Conservation (phyloP, 176 grass and related monocot genomes). For the Typha latifolia region DNA sequence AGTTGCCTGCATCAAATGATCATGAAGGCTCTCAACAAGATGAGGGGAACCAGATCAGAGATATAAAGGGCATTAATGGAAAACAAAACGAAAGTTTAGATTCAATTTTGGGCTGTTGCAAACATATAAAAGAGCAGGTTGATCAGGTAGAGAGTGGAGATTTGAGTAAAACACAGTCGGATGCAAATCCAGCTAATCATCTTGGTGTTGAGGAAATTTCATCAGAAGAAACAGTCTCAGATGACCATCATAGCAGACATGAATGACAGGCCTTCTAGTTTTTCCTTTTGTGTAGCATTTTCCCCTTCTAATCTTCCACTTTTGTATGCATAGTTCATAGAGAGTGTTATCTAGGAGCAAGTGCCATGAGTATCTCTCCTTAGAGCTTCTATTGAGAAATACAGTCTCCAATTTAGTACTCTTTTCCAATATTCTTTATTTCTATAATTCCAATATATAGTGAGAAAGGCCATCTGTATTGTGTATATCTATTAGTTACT, state of each 20-base stretch:
- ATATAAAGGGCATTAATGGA: background rate
- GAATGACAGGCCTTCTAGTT: slow-evolving; percentile 4
- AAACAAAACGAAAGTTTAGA: background rate
- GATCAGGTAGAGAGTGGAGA: slow-evolving; percentile 16
- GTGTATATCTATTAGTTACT: background rate
- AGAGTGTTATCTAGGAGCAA: slow-evolving; percentile 31
- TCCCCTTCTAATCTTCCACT: slow-evolving; percentile 26
- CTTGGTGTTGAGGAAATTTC: slow-evolving; percentile 11
- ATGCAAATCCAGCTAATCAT: slow-evolving; percentile 7
- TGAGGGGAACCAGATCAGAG: background rate
- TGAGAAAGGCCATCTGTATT: background rate
- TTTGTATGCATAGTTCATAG: slow-evolving; percentile 34
- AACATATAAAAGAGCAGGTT: slow-evolving; percentile 16
- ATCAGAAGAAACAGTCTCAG: slow-evolving; percentile 27
- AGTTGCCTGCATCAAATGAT: slow-evolving; percentile 1
- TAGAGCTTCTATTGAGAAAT: slow-evolving; percentile 44
- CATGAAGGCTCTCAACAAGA: slow-evolving; percentile 19
- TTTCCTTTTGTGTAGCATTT: slow-evolving; percentile 32
- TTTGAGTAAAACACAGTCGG: slow-evolving; percentile 12
- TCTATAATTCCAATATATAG: slow-evolving; percentile 9
- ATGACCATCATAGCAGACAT: slow-evolving; percentile 27
- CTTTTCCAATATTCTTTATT: slow-evolving; percentile 45
- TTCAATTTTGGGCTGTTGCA: slow-evolving; percentile 4
- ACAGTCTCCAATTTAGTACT: slow-evolving; percentile 32
- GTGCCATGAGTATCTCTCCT: slow-evolving; percentile 26